A percentile compares a stretch with the other conserved stretches of the same genome.
Evolutionary conservation across 2,329 filamentous ascomycete genomes (phyloP).

Genomic region (Fusarium buxicola): DNA sequence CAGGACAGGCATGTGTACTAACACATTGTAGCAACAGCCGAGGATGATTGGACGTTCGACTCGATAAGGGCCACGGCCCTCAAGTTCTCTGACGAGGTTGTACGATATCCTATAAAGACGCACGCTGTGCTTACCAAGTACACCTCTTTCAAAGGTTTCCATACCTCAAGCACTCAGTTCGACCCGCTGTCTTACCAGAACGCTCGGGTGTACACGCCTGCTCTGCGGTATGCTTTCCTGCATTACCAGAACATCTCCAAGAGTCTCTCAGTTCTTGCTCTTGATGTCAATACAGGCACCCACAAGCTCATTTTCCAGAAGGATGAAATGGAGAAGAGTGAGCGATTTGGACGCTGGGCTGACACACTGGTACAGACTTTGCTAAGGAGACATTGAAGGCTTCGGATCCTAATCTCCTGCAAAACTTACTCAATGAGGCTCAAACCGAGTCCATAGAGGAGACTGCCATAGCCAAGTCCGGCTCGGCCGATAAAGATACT

Average conservation of each 20-base stretch:
- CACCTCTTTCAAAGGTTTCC: constrained; percentile 13
- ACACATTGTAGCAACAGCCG: neutral
- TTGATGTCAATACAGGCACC: constrained; percentile 4
- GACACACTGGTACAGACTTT: neutral
- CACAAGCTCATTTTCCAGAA: neutral
- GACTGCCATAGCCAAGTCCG: constrained; percentile 1
- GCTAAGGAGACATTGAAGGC: constrained; percentile 6
- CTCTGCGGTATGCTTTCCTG: constrained; percentile 1
- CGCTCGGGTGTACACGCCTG: neutral
- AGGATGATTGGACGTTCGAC: constrained; percentile 13
- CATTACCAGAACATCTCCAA: constrained; percentile 1
- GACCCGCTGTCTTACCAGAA: constrained; percentile 3
- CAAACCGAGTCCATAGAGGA: neutral
- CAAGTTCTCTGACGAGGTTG: constrained; percentile 11
- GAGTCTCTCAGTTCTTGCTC: neutral
- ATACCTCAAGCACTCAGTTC: neutral
- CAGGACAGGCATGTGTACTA: neutral
- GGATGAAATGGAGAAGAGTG: neutral
- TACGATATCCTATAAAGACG: constrained; percentile 7
- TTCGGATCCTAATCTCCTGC: constrained; percentile 6
- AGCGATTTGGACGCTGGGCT: neutral
- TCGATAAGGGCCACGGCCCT: constrained; percentile 13
- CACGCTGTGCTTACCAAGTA: constrained; percentile 23
- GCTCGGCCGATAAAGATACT: neutral
- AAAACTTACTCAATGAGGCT: neutral